Evolutionary conservation across 1,284 basidiomycete genomes (phyloP), one percentile per base, ranked within the genome.

Genomic region (Xerocomus cyaneibrunnescens): DNA sequence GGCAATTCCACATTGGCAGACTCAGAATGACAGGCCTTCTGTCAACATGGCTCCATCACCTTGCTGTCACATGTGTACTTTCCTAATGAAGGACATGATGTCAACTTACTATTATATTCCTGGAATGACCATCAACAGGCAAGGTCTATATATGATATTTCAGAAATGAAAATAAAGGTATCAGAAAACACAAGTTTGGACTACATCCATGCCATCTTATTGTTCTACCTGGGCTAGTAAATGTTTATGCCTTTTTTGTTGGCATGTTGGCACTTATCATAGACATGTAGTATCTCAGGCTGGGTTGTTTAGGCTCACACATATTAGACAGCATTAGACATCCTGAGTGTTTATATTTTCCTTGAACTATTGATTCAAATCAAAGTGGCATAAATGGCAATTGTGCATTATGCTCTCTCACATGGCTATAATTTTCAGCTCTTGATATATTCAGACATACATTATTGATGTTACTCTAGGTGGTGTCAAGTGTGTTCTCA

Each of bases 261-360:
- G 83, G 82, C 0, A 76, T 78, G 0, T 53, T 83, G 1, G 13
- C 81, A 1, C 72, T 87, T 5, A 80, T 83, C 0, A 67, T 78
- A 1, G 88, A 87, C 0, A 65, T 89, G 7, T 64, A 90, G n/a
- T n/a, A 68, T 89, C 12, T 69, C 79, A 1, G 87, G 88, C 10
- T 91, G 87, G 87, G 74, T 79, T 0, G 81, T 81, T 6, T 61
- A 85, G 46, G 65, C 74, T 1, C 65, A 69, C 21, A 61, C 79
- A 0, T 80, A 81, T 55, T 90, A 87, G 87, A 82, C 88, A 51
- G 81, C 70, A 0, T 78, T 83, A 0, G 85, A 88, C 57, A 76
- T 87, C 39, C 83, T 84, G 55, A 60, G 79, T 66, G 9, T 28
- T 44, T 22, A 8, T 7, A 31, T 6, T 19, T 22, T 37, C 3